Conservation (phyloP, 202 grass and related monocot species). For the Panicum virgatum region DNA sequence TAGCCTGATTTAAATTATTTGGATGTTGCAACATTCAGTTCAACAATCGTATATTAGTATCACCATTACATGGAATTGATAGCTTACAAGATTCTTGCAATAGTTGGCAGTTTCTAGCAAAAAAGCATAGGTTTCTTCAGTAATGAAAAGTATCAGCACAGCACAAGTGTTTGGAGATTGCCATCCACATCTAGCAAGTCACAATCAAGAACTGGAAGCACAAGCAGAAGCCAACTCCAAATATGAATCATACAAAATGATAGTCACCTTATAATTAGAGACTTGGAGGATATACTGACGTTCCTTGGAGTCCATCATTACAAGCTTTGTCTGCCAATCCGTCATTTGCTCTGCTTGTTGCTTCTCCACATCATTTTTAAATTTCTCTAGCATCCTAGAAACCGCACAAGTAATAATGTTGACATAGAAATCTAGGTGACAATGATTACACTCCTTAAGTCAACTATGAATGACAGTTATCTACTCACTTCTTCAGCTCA, state of each 20-base stretch:
- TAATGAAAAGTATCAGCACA: background rate
- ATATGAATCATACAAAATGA: conserved; percentile 1
- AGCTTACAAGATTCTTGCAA: conserved; percentile 7
- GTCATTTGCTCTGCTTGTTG: conserved; percentile 77
- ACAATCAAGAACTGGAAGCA: conserved; percentile 24
- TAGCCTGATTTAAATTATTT: background rate
- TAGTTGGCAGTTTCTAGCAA: conserved; percentile 27
- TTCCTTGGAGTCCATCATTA: conserved; percentile 96
- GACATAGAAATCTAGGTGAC: background rate
- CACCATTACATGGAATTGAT: background rate
- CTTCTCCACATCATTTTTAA: conserved; percentile 91
- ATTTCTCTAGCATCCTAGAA: conserved; percentile 86
- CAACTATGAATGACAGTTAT: conserved; percentile 10
- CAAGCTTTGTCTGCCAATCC: conserved; percentile 88
- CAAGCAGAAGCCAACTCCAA: conserved; percentile 2
- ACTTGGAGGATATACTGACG: conserved; percentile 90
- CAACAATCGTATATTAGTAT: conserved; percentile 1
- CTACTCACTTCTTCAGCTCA: conserved; percentile 86
- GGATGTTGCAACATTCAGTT: background rate
- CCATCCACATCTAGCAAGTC: background rate
- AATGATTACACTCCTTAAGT: conserved; percentile 14
- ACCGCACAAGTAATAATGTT: conserved; percentile 22
- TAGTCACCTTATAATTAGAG: conserved; percentile 87
- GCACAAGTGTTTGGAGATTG: background rate
- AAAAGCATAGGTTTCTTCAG: background rate